Conservation (phyloP, 108 stramenopile genomes). For the Cafeteria roenbergensis region DNA sequence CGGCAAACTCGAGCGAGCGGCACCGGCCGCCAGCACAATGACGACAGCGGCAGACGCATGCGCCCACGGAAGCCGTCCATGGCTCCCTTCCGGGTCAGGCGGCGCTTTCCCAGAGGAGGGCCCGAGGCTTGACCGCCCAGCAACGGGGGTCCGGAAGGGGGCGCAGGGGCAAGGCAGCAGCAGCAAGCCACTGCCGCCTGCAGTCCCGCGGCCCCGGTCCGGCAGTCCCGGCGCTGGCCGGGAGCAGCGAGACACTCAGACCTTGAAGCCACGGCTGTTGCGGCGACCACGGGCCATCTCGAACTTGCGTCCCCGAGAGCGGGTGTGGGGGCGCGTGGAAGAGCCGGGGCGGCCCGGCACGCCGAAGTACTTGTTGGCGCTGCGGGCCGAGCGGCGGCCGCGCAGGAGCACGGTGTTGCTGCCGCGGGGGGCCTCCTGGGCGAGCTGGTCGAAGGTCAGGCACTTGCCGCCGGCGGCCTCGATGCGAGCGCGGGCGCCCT, state of each 20-base stretch:
- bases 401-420: conserved; percentile 89
- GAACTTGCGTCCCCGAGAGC: conserved; percentile 98
- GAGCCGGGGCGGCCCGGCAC: conserved; percentile 73
- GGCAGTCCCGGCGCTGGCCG: too few relatives aligned
- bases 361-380: conserved; percentile 92
- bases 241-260: conserved; percentile 44
- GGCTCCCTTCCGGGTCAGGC: too few relatives aligned
- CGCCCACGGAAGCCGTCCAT: too few relatives aligned
- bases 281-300: conserved; percentile 98
- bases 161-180: too few relatives aligned
- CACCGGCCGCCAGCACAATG: too few relatives aligned
- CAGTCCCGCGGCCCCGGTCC: too few relatives aligned
- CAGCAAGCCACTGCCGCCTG: too few relatives aligned
- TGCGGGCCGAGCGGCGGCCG: conserved; percentile 85
- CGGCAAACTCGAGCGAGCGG: too few relatives aligned
- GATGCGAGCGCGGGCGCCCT: conserved; percentile 91
- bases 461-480: conserved; percentile 92
- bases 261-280: conserved; percentile 89
- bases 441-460: conserved; percentile 96
- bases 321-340: conserved; percentile 91
- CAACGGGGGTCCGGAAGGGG: too few relatives aligned
- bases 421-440: conserved; percentile 84
- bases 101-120: too few relatives aligned
- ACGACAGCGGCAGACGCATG: too few relatives aligned
- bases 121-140: too few relatives aligned